These are phyloP conservation scores for Lactarius deliciosus DNA, from an alignment of 768 basidiomycete species.

Conservation along the genomic window DNA sequence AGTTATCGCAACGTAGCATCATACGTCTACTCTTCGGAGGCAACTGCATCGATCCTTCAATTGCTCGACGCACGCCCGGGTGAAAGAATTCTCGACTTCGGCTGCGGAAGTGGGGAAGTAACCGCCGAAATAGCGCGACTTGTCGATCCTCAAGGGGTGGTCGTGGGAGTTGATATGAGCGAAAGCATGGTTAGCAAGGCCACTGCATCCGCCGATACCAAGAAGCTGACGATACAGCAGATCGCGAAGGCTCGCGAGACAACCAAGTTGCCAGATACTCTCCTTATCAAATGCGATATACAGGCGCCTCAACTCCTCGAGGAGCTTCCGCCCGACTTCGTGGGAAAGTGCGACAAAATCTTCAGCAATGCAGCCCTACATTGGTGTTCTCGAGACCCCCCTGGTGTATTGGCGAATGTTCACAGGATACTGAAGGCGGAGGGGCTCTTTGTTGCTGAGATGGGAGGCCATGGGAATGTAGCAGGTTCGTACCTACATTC, in stretches of 20 bases:
- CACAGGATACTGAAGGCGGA: slow-evolving; percentile 59
- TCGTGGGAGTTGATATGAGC: slow-evolving; percentile 71
- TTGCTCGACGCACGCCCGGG: slow-evolving; percentile 64
- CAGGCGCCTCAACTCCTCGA: slow-evolving; percentile 35
- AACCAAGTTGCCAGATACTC: slow-evolving; percentile 9
- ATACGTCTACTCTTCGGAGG: slow-evolving; percentile 65
- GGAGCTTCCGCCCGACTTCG: slow-evolving; percentile 32
- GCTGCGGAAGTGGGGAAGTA: slow-evolving; percentile 83
- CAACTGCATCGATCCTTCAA: slow-evolving; percentile 54
- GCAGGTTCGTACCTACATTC: slow-evolving; percentile 45
- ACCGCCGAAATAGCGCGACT: slow-evolving; percentile 54
- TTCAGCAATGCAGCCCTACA: slow-evolving; percentile 83
- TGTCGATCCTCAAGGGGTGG: slow-evolving; percentile 51
- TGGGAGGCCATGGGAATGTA: slow-evolving; percentile 75
- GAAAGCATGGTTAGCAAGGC: slow-evolving; percentile 61
- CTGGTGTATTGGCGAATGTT: slow-evolving; percentile 60
- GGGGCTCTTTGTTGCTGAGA: slow-evolving; percentile 75
- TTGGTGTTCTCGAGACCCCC: slow-evolving; percentile 80
- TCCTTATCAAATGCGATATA: slow-evolving; percentile 49
- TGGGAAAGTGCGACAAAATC: slow-evolving; percentile 61
- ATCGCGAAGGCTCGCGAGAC: slow-evolving; percentile 47
- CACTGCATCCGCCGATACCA: background rate
- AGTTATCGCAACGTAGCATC: slow-evolving; percentile 62
- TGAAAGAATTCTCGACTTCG: slow-evolving; percentile 71
- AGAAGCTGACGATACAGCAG: slow-evolving; percentile 37